Evolutionary conservation across 495 filamentous ascomycete species (phyloP).

Genomic region (Thermothielavioides terrestris): DNA sequence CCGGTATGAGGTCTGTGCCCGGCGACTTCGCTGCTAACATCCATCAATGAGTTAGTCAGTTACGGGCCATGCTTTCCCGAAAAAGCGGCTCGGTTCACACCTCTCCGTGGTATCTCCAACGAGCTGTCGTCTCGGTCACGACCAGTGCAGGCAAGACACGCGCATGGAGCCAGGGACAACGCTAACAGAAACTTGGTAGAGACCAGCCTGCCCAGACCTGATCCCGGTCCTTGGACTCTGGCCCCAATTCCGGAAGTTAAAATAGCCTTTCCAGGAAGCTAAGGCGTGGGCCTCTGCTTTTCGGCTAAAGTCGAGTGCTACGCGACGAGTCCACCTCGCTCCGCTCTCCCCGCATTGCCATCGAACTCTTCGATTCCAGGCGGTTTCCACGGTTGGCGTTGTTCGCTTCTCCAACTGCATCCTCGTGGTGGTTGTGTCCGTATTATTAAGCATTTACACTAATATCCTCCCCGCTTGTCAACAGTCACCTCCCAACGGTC

Average conservation of each 20-base stretch:
- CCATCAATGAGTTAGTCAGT: no score
- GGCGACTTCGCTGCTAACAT: no score
- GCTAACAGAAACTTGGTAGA: no score
- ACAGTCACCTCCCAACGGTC: no score
- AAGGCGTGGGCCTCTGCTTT: constrained; percentile 4
- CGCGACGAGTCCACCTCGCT: constrained; percentile 8
- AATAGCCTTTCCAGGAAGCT: not conserved
- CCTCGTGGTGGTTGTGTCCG: not conserved
- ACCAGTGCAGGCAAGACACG: no score
- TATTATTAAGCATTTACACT: no score
- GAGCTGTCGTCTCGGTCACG: no score
- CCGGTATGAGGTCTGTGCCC: no score
- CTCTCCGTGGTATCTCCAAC: no score
- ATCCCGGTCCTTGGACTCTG: constrained; percentile 4
- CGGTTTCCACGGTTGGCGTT: not conserved
- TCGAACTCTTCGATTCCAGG: not conserved
- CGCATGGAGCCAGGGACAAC: no score
- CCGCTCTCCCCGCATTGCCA: constrained; percentile 10
- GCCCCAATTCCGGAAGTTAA: not conserved
- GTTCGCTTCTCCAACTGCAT: constrained; percentile 1
- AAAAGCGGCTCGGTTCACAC: no score
- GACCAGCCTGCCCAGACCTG: constrained; percentile 4
- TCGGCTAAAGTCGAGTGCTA: constrained; percentile 18
- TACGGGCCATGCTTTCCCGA: no score
- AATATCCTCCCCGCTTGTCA: constrained; percentile 3